Evolutionary conservation across 345 rosid genomes (phyloP).

Genomic region (Pistacia atlantica): DNA sequence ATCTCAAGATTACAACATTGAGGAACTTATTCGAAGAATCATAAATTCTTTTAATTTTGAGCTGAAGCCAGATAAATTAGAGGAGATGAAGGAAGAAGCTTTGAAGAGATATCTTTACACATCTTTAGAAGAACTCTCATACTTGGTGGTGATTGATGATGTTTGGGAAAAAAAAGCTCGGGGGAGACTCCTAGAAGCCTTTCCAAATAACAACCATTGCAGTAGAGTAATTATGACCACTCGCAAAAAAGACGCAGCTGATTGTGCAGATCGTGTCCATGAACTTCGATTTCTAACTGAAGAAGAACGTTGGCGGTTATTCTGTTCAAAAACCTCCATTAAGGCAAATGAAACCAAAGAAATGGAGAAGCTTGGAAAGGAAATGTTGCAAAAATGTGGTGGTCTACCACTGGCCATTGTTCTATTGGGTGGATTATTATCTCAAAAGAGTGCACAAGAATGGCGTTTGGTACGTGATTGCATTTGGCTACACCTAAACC

Average conservation of each 20-base stretch:
- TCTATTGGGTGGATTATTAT: conserved; percentile 29
- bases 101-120: conserved; percentile 14
- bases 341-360: neutral
- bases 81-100: conserved; percentile 11
- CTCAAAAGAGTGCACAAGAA: neutral
- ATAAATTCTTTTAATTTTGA: neutral
- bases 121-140: neutral
- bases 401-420: conserved; percentile 34
- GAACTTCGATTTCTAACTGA: conserved; percentile 15
- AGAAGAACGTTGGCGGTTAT: conserved; percentile 27
- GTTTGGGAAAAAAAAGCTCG: conserved; percentile 25
- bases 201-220: conserved; percentile 19
- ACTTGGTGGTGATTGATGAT: conserved; percentile 33
- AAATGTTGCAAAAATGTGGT: conserved; percentile 29
- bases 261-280: conserved; percentile 11
- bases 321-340: conserved; percentile 20
- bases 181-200: conserved; percentile 20
- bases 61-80: no score
- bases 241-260: conserved; percentile 20
- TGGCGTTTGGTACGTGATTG: neutral
- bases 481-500: neutral
- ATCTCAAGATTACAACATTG: conserved; percentile 20
- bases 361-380: conserved; percentile 22
- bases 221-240: conserved; percentile 33
- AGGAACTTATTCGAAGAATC: conserved; percentile 15